Conservation (phyloP, 495 filamentous ascomycete species). For the Penicillium mononematosum region DNA sequence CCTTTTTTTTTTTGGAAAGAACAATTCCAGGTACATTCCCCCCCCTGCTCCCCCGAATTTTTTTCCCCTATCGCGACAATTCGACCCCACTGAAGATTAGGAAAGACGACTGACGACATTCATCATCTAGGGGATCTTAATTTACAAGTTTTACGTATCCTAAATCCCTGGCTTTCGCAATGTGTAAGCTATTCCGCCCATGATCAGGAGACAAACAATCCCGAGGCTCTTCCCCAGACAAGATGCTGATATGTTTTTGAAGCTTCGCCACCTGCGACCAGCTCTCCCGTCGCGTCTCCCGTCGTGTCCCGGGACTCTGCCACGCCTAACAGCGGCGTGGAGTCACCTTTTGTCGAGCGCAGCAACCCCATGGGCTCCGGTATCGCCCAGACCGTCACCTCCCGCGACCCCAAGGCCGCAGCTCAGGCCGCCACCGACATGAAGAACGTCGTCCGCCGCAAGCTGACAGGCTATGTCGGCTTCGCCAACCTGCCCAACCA, state of each 20-base stretch:
- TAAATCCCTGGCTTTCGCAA: conserved; percentile 31
- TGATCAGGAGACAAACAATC: conserved; percentile 15
- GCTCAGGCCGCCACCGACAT: conserved; percentile 77
- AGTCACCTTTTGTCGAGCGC: conserved; percentile 58
- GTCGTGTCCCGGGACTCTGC: conserved; percentile 36
- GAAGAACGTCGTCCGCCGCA: conserved; percentile 96
- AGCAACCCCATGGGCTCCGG: conserved; percentile 62
- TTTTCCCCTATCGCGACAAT: conserved; percentile 11
- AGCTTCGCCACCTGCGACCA: conserved; percentile 46
- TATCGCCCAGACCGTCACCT: conserved; percentile 66
- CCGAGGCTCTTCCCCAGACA: conserved; percentile 11
- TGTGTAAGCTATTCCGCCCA: conserved; percentile 41
- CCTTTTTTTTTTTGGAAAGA: conserved; percentile 1
- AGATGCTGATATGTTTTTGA: conserved; percentile 32
- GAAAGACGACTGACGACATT: conserved; percentile 10
- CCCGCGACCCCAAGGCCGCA: conserved; percentile 80
- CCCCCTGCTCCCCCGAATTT: conserved; percentile 16
- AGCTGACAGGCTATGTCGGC: conserved; percentile 96
- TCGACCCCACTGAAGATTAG: conserved; percentile 14
- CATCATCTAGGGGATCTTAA: conserved; percentile 34
- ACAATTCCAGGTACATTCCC: conserved; percentile 21
- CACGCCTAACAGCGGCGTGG: conserved; percentile 51
- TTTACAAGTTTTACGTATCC: conserved; percentile 5
- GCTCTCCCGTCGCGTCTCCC: conserved; percentile 38
- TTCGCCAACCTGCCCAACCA: conserved; percentile 99